Conservation (phyloP, 179 eudicot species). For the Spergularia azorica region DNA sequence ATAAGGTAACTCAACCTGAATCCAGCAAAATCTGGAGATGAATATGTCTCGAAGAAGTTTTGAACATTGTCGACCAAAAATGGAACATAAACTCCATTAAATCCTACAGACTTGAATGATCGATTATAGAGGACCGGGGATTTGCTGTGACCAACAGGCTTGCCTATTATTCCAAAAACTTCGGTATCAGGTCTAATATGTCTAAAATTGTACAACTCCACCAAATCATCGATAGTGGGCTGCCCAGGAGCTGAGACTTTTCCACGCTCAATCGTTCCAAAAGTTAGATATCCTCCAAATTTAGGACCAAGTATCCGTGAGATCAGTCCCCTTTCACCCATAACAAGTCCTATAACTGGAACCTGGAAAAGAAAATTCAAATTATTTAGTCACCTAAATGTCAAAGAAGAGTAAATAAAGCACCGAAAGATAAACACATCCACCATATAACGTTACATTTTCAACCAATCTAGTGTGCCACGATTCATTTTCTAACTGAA, state of each 20-base stretch:
- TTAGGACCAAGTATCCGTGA: conserved; percentile 86
- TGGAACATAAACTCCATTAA: conserved; percentile 77
- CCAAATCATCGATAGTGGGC: conserved; percentile 71
- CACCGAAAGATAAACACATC: no score
- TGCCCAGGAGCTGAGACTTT: conserved; percentile 94
- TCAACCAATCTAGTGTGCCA: not conserved
- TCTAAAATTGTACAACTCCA: conserved; percentile 81
- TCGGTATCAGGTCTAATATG: conserved; percentile 76
- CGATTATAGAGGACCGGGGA: conserved; percentile 73
- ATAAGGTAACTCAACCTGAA: conserved; percentile 63
- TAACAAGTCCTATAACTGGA: conserved; percentile 89
- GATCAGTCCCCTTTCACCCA: conserved; percentile 90
- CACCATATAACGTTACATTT: not conserved
- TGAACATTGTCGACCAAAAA: conserved; percentile 78
- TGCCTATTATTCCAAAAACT: conserved; percentile 86
- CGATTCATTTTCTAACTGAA: not conserved
- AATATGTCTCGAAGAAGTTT: conserved; percentile 66
- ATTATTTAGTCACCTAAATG: conserved; percentile 16
- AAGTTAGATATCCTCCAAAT: conserved; percentile 95
- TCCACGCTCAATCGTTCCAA: conserved; percentile 80
- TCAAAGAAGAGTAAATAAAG: conserved; percentile 8
- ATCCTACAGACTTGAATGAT: conserved; percentile 70
- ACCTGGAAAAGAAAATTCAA: conserved; percentile 48
- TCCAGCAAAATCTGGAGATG: conserved; percentile 83
- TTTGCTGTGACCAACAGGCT: conserved; percentile 94